phyloP scores from a whole-genome alignment of 2,329 filamentous ascomycete species.

The Plectosphaerella sp. region DNA sequence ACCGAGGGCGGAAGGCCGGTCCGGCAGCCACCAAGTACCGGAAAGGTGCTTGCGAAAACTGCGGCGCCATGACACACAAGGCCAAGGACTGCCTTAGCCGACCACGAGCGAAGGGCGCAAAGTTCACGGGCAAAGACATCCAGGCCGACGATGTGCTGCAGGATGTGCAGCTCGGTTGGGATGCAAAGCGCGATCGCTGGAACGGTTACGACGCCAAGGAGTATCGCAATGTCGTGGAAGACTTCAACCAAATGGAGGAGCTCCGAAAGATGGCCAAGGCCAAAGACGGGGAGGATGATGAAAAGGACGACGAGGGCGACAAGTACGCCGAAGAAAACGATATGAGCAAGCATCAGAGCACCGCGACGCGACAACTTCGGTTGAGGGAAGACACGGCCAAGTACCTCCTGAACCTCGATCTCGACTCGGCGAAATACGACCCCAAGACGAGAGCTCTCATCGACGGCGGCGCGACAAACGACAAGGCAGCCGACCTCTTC shows the following conservation, averaged over 20 bases:
- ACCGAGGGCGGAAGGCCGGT: conserved; percentile 77
- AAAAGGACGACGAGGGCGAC: conserved; percentile 56
- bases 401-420: conserved; percentile 88
- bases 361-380: conserved; percentile 82
- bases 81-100: conserved; percentile 88
- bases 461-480: conserved; percentile 73
- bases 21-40: conserved; percentile 94
- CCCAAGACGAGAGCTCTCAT: conserved; percentile 93
- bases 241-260: conserved; percentile 82
- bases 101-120: conserved; percentile 83
- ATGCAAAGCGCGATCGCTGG: conserved; percentile 96
- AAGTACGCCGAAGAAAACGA: conserved; percentile 93
- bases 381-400: conserved; percentile 96
- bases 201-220: conserved; percentile 93
- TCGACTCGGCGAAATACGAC: conserved; percentile 96
- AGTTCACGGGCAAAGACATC: conserved; percentile 89
- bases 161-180: conserved; percentile 85
- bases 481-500: conserved; percentile 76
- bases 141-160: conserved; percentile 87
- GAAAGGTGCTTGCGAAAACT: conserved; percentile 98
- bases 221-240: conserved; percentile 81
- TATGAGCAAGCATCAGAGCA: conserved; percentile 91
- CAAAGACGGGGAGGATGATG: conserved; percentile 44
- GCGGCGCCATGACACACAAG: conserved; percentile 94
- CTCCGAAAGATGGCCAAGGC: conserved; percentile 51